phyloP scores from a whole-genome alignment of 2,329 filamentous ascomycete species.

The Dactylella cylindrospora region DNA sequence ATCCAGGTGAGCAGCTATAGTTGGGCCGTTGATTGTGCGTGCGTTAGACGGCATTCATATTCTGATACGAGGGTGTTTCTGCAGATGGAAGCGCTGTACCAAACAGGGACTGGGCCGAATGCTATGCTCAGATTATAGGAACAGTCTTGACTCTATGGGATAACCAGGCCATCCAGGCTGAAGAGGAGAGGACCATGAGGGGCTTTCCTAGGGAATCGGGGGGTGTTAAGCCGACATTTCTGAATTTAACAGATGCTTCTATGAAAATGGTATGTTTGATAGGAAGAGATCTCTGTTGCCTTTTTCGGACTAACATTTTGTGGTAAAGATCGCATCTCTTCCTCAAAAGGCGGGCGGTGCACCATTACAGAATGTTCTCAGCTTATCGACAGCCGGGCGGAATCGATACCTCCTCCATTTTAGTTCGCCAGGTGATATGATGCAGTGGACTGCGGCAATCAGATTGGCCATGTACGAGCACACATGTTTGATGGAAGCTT shows the following conservation, averaged over 20 bases:
- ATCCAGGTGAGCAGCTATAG: conserved; percentile 65
- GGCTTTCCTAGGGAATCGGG: conserved; percentile 15
- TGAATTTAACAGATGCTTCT: conserved; percentile 95
- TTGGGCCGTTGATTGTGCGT: background rate
- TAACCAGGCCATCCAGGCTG: conserved; percentile 80
- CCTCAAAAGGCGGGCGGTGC: conserved; percentile 76
- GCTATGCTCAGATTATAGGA: conserved; percentile 92
- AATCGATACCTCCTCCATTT: conserved; percentile 96
- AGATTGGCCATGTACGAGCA: conserved; percentile 93
- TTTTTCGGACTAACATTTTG: conserved; percentile 50
- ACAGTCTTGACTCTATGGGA: conserved; percentile 96
- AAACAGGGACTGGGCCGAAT: conserved; percentile 91
- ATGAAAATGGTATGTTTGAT: conserved; percentile 80
- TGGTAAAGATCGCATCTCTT: conserved; percentile 75
- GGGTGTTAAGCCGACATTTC: conserved; percentile 78
- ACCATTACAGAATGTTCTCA: conserved; percentile 89
- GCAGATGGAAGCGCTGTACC: conserved; percentile 80
- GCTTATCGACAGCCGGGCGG: conserved; percentile 89
- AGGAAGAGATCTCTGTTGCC: background rate
- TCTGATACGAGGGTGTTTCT: conserved; percentile 6
- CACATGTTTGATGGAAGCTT: conserved; percentile 88
- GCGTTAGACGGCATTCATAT: conserved; percentile 10
- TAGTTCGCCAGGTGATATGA: conserved; percentile 86
- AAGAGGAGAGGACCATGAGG: conserved; percentile 56
- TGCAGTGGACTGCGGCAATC: conserved; percentile 95